phyloP scores from a whole-genome alignment of 2,329 filamentous ascomycete genomes.

The Colletotrichum trifolii region DNA sequence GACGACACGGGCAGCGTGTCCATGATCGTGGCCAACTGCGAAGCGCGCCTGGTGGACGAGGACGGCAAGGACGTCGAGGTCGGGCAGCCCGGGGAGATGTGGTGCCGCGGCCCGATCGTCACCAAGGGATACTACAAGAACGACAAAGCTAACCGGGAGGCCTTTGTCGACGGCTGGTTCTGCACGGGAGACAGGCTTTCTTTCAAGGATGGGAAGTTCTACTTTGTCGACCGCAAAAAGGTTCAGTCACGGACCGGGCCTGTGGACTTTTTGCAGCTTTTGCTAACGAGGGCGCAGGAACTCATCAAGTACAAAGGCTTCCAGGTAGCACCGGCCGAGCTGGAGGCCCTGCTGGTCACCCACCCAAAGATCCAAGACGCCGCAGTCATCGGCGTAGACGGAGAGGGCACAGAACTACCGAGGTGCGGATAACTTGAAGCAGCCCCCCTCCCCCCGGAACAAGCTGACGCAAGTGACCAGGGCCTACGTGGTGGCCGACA shows the following conservation, averaged over 20 bases:
- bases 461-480: neutral
- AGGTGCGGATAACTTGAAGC: constrained; percentile 41
- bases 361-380: constrained; percentile 63
- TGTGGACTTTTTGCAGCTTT: neutral
- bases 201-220: constrained; percentile 76
- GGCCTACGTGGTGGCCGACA: constrained; percentile 50
- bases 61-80: constrained; percentile 51
- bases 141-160: constrained; percentile 69
- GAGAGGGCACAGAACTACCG: constrained; percentile 58
- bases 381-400: constrained; percentile 70
- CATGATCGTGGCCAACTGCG: constrained; percentile 51
- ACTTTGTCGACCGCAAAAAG: constrained; percentile 85
- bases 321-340: constrained; percentile 74
- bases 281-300: constrained; percentile 55
- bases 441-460: constrained; percentile 39
- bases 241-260: constrained; percentile 41
- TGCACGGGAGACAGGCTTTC: constrained; percentile 83
- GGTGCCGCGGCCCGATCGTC: constrained; percentile 77
- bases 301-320: constrained; percentile 71
- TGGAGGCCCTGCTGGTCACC: constrained; percentile 60
- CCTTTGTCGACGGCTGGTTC: constrained; percentile 73
- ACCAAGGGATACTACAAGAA: constrained; percentile 80
- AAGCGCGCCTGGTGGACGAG: constrained; percentile 52
- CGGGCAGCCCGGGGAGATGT: constrained; percentile 67
- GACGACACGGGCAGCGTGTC: constrained; percentile 61